Evolutionary conservation across 2,329 filamentous ascomycete genomes (phyloP), one percentile per base, ranked within the genome.

Genomic region (Aureobasidium mangrovei): DNA sequence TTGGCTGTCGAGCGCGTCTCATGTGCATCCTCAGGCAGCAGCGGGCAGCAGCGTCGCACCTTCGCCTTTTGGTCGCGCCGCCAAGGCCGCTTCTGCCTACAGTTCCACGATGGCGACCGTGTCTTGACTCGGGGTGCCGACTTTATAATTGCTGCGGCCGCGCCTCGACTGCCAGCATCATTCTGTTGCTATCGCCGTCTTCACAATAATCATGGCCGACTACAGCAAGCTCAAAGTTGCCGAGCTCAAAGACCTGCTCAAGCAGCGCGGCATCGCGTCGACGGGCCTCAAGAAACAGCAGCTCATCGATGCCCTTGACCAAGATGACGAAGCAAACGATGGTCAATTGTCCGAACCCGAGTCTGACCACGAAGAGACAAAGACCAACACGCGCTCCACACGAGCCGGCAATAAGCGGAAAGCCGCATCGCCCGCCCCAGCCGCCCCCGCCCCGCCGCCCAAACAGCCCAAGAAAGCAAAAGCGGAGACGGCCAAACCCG

Each of bases 221-320:
- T 73, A 73, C 64, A 67, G 60, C 60, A 72, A 70, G 55, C 64
- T 67, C 32, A 73, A 70, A 4, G 71, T 73, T 56, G 67, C 67
- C 57, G 65, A 70, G 54, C 60, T 73, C 38, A 66, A 67, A 49
- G 60, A 64, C 58, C 49, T 71, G 29, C 62, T 72, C 48, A 72
- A 72, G 53, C 66, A 72, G 27, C 65, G 69, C 29, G 61, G 63
- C 10, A 71, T 73, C 54, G 63, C 70, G 1, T 65, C 65, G 29
- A 71, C 69, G 0, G 69, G 71, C n/a, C 59, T 72, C 31, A 62
- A 68, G 41, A 73, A 73, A 59, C 67, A 67, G 47, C 68, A 72
- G 56, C 68, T 72, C 35, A 63, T 73, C 18, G 69, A 72, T 53
- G 70, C 65, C 59, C 63, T 73, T 1, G 62, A 68, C 45, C 65